A percentile compares a stretch with the other conserved stretches of the same genome.
Evolutionary conservation across 331 rosid genomes (phyloP).

Genomic region (Cucumis variabilis): DNA sequence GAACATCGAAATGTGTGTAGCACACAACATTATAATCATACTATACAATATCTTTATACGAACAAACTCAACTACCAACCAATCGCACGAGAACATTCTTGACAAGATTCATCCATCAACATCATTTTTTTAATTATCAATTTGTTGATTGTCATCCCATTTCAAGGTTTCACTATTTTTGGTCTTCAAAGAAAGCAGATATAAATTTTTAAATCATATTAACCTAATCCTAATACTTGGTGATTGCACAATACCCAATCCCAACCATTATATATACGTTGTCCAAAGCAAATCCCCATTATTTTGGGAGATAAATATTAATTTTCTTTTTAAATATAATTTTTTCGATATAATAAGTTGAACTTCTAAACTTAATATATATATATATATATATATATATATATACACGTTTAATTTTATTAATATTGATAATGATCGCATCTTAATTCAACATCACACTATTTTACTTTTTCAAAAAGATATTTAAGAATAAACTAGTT

Average conservation of each 20-base stretch:
- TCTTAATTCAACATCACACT: too few relatives aligned
- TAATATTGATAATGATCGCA: too few relatives aligned
- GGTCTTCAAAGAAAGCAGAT: not conserved
- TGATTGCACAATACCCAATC: conserved; percentile 22
- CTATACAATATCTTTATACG: too few relatives aligned
- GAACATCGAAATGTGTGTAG: too few relatives aligned
- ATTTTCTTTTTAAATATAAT: not conserved
- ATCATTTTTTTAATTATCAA: too few relatives aligned
- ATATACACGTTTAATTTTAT: too few relatives aligned
- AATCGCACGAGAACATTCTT: not conserved
- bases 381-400: too few relatives aligned
- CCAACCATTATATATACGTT: not conserved
- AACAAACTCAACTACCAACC: too few relatives aligned
- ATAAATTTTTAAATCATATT: not conserved
- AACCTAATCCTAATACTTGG: not conserved
- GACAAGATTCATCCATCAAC: not conserved
- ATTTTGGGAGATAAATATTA: not conserved
- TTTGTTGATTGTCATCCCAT: not conserved
- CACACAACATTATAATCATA: not conserved
- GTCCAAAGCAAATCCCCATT: conserved; percentile 16
- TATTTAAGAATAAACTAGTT: too few relatives aligned
- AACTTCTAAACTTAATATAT: too few relatives aligned
- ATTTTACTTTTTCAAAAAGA: too few relatives aligned
- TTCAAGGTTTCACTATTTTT: not conserved
- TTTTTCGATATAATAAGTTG: too few relatives aligned